Conservation (phyloP, 2,329 filamentous ascomycete species). For the Fusarium haematococcum region DNA sequence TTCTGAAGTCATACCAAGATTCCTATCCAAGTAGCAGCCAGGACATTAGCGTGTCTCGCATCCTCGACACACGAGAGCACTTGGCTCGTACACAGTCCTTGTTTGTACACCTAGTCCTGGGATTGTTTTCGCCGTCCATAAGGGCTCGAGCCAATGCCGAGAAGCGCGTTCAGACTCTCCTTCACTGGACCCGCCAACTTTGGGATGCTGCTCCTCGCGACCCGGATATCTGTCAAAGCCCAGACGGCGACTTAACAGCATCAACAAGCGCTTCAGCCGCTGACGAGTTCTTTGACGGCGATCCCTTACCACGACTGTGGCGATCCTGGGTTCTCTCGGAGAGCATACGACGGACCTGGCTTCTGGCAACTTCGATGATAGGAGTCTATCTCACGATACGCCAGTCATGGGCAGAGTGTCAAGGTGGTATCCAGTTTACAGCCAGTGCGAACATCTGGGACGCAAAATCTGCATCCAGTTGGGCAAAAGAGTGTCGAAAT, state of each 20-base stretch:
- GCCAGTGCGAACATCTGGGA: background rate
- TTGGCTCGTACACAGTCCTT: background rate
- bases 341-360: constrained; percentile 16
- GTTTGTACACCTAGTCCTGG: constrained; percentile 8
- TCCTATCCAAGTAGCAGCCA: background rate
- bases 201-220: constrained; percentile 5
- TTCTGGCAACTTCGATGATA: constrained; percentile 10
- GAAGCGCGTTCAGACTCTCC: constrained; percentile 3
- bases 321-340: constrained; percentile 15
- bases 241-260: background rate
- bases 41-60: background rate
- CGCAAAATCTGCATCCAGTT: background rate
- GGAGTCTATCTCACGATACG: constrained; percentile 12
- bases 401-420: constrained; percentile 2
- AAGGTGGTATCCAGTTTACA: constrained; percentile 9
- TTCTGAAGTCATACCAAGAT: background rate
- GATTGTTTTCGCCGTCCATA: constrained; percentile 8
- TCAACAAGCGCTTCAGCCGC: background rate
- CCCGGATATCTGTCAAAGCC: background rate
- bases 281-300: constrained; percentile 13
- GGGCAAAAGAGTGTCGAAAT: background rate
- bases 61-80: background rate
- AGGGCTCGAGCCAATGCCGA: constrained; percentile 14
- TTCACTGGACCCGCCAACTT: constrained; percentile 7
- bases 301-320: constrained; percentile 13